phyloP scores from a whole-genome alignment of 495 filamentous ascomycete genomes.

The Hypoxylon lienhwacheense region DNA sequence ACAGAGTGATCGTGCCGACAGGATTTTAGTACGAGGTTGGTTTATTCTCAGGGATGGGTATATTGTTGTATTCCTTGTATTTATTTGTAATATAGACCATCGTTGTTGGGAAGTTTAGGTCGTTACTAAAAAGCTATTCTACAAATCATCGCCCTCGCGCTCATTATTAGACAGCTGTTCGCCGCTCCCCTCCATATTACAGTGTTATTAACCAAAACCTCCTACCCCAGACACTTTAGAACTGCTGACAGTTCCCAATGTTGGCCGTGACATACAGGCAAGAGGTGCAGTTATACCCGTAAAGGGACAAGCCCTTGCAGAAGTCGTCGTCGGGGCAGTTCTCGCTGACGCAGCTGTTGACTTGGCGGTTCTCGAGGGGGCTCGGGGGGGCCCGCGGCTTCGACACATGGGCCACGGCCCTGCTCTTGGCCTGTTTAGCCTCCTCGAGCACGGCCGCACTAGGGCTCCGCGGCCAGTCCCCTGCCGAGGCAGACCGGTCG shows the following conservation, averaged over 20 bases:
- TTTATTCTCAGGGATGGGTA: too few relatives aligned
- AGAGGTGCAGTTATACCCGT: conserved; percentile 21
- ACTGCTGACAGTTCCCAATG: conserved; percentile 26
- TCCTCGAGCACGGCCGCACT: conserved; percentile 18
- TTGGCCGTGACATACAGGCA: conserved; percentile 22
- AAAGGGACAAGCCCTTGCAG: conserved; percentile 17
- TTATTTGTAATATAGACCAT: too few relatives aligned
- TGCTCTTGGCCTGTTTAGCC: conserved; percentile 9
- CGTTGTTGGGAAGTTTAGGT: too few relatives aligned
- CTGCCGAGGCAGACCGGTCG: background rate
- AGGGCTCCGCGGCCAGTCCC: conserved; percentile 13
- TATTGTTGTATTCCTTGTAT: too few relatives aligned
- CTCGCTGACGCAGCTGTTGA: conserved; percentile 23
- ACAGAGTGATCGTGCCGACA: too few relatives aligned
- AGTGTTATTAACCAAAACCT: background rate
- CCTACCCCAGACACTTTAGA: background rate
- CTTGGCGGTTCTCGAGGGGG: conserved; percentile 11
- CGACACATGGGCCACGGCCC: conserved; percentile 3
- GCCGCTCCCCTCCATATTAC: too few relatives aligned
- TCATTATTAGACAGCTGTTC: too few relatives aligned
- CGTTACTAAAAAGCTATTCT: too few relatives aligned
- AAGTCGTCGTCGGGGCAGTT: conserved; percentile 21
- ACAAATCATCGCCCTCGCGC: too few relatives aligned
- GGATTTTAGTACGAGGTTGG: too few relatives aligned
- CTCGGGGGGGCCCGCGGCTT: conserved; percentile 8